Evolutionary conservation across 129 eudicot genomes (phyloP).

Genomic region (Artemisia argyi): DNA sequence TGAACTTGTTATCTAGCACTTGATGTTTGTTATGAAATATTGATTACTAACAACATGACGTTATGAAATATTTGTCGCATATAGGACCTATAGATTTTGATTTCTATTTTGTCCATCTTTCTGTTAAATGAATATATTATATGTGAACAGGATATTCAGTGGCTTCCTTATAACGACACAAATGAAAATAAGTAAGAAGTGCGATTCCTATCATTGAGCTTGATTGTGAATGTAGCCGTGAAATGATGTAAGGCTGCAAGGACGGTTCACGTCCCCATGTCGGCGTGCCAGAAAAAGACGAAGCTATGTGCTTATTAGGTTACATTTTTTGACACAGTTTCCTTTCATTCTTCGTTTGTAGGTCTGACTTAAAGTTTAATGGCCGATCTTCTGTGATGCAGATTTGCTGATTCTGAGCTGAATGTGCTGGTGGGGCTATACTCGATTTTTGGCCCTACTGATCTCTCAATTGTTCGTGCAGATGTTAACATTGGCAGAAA

Average conservation of each 20-base stretch:
- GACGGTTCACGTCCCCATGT: not conserved
- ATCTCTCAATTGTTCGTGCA: not conserved
- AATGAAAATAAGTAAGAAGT: slow-evolving; percentile 23
- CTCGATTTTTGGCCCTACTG: not conserved
- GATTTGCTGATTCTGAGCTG: not conserved
- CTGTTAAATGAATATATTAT: not conserved
- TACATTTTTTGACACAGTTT: not conserved
- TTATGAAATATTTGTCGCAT: slow-evolving; percentile 4
- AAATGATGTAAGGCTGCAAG: not conserved
- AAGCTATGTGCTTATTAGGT: slow-evolving; percentile 20
- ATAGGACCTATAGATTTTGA: not conserved
- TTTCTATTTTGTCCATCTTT: not conserved
- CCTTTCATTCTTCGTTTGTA: not conserved
- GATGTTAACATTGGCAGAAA: slow-evolving; percentile 5
- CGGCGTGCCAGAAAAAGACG: slow-evolving; percentile 16
- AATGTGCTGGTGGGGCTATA: not conserved
- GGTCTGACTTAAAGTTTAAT: not conserved
- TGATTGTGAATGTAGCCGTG: not conserved
- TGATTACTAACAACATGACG: not conserved
- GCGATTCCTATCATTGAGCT: slow-evolving; percentile 8
- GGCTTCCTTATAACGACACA: slow-evolving; percentile 35
- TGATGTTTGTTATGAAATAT: not conserved
- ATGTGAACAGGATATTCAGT: slow-evolving; percentile 45
- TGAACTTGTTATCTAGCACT: not conserved
- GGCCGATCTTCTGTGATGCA: not conserved